These are phyloP conservation scores for Fraxinus excelsior DNA, from an alignment of 257 asterid genomes.

Conservation along the genomic window DNA sequence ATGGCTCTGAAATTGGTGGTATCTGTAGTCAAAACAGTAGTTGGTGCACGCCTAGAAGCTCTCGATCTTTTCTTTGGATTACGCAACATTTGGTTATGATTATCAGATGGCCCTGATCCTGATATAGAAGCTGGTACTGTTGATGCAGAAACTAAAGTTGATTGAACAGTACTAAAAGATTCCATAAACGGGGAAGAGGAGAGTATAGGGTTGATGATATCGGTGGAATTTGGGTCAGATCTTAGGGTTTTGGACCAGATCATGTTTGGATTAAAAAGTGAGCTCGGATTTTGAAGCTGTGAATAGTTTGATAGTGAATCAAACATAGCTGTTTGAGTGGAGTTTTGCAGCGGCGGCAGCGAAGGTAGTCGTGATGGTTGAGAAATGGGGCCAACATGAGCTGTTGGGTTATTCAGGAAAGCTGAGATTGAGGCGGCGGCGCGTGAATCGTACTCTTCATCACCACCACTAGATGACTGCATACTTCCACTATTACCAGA, in stretches of 20 bases:
- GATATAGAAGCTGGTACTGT: neutral
- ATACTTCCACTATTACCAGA: conserved; percentile 69
- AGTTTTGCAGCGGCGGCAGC: conserved; percentile 15
- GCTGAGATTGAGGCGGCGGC: conserved; percentile 37
- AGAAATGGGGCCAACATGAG: conserved; percentile 27
- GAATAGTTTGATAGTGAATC: conserved; percentile 53
- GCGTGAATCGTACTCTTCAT: conserved; percentile 75
- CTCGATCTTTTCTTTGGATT: conserved; percentile 76
- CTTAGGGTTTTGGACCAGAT: conserved; percentile 44
- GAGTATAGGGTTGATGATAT: conserved; percentile 17
- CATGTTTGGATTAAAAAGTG: conserved; percentile 36
- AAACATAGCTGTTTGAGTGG: conserved; percentile 18
- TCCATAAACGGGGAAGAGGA: conserved; percentile 23
- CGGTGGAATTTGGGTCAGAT: conserved; percentile 39
- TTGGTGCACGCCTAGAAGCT: conserved; percentile 85
- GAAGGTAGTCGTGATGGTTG: conserved; percentile 24
- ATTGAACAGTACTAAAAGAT: conserved; percentile 4
- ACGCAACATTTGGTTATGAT: conserved; percentile 36
- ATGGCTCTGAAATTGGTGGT: conserved; percentile 84
- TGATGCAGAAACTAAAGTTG: conserved; percentile 10
- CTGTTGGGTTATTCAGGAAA: conserved; percentile 22
- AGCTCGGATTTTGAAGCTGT: conserved; percentile 21
- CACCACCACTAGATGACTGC: conserved; percentile 73
- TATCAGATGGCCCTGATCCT: conserved; percentile 14
- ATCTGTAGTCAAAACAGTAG: conserved; percentile 81